Percentiles rank a stretch among this genome's conserved stretches.
Evolutionary conservation across 2,329 filamentous ascomycete genomes (phyloP).

Genomic region (Fusarium temperatum): DNA sequence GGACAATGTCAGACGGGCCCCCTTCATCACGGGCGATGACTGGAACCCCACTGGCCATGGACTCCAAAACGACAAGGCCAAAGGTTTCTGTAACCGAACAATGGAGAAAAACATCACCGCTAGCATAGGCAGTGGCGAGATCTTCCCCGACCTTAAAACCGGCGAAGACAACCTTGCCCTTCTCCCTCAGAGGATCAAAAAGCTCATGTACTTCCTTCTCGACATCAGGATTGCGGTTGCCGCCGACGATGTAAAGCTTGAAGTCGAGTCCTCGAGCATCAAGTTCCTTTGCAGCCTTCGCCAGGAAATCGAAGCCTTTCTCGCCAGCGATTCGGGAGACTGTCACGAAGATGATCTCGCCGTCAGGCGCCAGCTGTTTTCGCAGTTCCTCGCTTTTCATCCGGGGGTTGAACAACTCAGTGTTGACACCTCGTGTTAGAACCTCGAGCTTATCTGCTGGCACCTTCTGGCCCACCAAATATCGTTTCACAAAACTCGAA

Average conservation of each 20-base stretch:
- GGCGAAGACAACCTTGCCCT: conserved; percentile 70
- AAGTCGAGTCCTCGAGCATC: conserved; percentile 65
- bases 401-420: conserved; percentile 65
- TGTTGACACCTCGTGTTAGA: conserved; percentile 72
- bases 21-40: conserved; percentile 76
- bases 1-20: conserved; percentile 73
- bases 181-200: conserved; percentile 59
- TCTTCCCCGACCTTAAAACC: conserved; percentile 70
- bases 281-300: conserved; percentile 63
- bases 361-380: conserved; percentile 64
- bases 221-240: conserved; percentile 71
- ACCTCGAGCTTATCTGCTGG: conserved; percentile 66
- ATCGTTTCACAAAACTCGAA: conserved; percentile 68
- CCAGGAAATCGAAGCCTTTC: conserved; percentile 76
- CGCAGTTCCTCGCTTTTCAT: conserved; percentile 62
- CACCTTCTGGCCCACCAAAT: conserved; percentile 67
- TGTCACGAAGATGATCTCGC: conserved; percentile 71
- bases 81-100: conserved; percentile 78
- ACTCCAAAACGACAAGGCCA: conserved; percentile 74
- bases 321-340: conserved; percentile 74
- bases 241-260: conserved; percentile 73
- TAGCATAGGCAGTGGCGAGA: conserved; percentile 73
- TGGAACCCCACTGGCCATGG: conserved; percentile 75
- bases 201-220: conserved; percentile 68
- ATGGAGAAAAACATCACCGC: conserved; percentile 75